Base-by-base conservation (phyloP, 148 eudicot genomes). In the Talinum fruticosum region DNA sequence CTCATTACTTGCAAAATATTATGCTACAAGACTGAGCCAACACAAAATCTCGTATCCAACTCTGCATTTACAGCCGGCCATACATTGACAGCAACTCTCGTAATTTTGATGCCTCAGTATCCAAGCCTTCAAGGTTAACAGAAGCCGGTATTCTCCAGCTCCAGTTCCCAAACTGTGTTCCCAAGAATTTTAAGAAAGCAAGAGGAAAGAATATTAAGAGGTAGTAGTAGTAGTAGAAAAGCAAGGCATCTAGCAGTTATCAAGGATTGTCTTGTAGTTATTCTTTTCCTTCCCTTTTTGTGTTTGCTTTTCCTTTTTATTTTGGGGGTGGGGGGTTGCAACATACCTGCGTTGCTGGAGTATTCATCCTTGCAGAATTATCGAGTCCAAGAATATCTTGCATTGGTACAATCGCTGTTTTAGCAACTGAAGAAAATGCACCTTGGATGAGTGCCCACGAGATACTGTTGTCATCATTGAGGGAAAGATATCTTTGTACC, bases 301-400 rank as follows among this genome's bases (percentile, higher is more conserved):
- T 0, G 54, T 0, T n/a, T n/a, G n/a, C 24, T 21, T 54, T 54
- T 47, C 18, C 53, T 47, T 47, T 47, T 47, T 47, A 1, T 5
- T 5, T 13, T 13, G 13, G 53, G 53, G 13, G 10, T 5, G 53
- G 61, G 64, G 2, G 64, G 64, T 69, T 44, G 57, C 19, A 67
- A 66, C 35, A 75, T 81, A 96, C 99, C 97, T 89, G 93, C 70
- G 99, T 96, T 66, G 97, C 99, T 53, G 99, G 99, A 86, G 86
- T 86, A 78, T 96, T 96, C 99, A 96, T 96, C 84, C 99, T 89
- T 64, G 97, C 94, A 62, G 93, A 90, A 86, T 83, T 91, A 75
- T 89, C 99, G 65, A 96, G 84, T 71, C 85, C 85, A 78, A 96
- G 97, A 78, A 96, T 81, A 79, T 96, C 99, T 85, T 96, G 99